Evolutionary conservation across 352 stramenopile species (phyloP).

Genomic region (Phytophthora crassamura): DNA sequence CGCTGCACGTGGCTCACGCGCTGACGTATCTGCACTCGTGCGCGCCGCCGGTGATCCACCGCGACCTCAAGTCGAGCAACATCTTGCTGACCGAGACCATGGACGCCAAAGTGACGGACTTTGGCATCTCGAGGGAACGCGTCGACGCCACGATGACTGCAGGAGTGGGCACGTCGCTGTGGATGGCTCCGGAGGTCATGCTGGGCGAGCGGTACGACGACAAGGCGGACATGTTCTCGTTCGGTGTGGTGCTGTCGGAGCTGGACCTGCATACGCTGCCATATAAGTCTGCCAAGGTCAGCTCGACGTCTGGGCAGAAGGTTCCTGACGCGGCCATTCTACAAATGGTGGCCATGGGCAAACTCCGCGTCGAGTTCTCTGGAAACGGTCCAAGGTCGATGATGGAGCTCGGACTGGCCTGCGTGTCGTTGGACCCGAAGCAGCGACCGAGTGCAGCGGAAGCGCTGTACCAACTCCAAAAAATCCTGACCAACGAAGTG

Average conservation of each 20-base stretch:
- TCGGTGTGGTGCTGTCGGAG: conserved; percentile 29
- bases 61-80: conserved; percentile 31
- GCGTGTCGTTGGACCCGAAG: conserved; percentile 38
- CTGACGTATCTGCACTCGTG: conserved; percentile 24
- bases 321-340: conserved; percentile 40
- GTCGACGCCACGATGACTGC: too few species aligned
- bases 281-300: conserved; percentile 24
- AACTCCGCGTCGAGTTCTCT: conserved; percentile 43
- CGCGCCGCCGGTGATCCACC: conserved; percentile 16
- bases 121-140: too few species aligned
- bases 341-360: conserved; percentile 46
- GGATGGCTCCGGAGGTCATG: too few species aligned
- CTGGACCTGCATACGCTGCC: conserved; percentile 25
- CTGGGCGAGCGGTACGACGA: too few species aligned
- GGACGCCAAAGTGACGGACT: too few species aligned
- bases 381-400: conserved; percentile 11
- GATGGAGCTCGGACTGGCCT: conserved; percentile 34
- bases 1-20: not conserved
- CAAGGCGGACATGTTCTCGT: too few species aligned
- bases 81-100: not conserved
- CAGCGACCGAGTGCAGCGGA: conserved; percentile 40
- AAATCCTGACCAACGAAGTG: conserved; percentile 24
- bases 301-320: not conserved
- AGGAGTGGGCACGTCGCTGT: too few species aligned
- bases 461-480: conserved; percentile 37